Conservation (phyloP, 1,139 yeast genomes). For the Kodamaea ohmeri region DNA sequence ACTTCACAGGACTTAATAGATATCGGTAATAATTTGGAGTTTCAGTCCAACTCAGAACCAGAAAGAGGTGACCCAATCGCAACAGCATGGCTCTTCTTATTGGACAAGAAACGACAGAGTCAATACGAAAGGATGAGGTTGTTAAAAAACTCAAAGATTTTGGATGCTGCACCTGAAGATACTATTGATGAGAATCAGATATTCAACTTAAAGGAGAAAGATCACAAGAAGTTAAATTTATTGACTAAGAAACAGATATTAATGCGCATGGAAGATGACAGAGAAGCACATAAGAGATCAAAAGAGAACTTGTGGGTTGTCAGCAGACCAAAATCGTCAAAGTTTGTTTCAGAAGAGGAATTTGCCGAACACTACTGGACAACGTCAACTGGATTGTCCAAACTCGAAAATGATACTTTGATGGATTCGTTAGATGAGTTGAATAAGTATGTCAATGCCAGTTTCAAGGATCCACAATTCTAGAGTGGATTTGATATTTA, state of each 20-base stretch:
- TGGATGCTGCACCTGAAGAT: conserved; percentile 22
- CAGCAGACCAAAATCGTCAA: conserved; percentile 42
- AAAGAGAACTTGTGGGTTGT: conserved; percentile 77
- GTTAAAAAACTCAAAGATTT: conserved; percentile 27
- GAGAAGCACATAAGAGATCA: conserved; percentile 77
- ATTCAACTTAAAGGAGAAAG: conserved; percentile 31
- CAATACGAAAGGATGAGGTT: conserved; percentile 46
- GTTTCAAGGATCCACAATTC: conserved; percentile 43
- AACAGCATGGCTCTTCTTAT: conserved; percentile 49
- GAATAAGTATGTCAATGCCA: conserved; percentile 46
- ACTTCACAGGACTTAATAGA: conserved; percentile 34
- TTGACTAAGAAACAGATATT: conserved; percentile 56
- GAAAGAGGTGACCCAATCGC: conserved; percentile 18
- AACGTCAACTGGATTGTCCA: conserved; percentile 42
- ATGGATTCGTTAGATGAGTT: conserved; percentile 52
- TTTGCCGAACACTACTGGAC: conserved; percentile 60
- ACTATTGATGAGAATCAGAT: conserved; percentile 22
- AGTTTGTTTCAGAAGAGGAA: conserved; percentile 48
- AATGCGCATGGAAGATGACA: conserved; percentile 80
- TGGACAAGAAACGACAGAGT: conserved; percentile 48
- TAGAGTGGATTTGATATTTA: conserved; percentile 11
- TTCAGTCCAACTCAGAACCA: conserved; percentile 27
- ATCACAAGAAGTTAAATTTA: conserved; percentile 22
- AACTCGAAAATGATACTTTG: conserved; percentile 43
- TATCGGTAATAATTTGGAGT: conserved; percentile 21